phyloP scores from a whole-genome alignment of 495 filamentous ascomycete species.

The Chaetomium tenue region DNA sequence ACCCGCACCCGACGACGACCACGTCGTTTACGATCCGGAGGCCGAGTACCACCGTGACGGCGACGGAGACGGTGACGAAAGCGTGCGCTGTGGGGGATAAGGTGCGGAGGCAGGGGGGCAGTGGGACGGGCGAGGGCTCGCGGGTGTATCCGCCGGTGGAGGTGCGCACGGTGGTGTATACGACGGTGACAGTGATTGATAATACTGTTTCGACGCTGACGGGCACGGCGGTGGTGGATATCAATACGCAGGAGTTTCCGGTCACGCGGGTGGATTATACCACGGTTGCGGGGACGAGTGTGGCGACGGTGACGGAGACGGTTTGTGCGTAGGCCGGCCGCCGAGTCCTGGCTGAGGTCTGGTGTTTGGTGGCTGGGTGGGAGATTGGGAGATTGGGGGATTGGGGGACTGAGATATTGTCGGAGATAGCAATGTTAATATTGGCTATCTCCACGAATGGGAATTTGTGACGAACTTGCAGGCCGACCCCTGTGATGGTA shows the following conservation, averaged over 20 bases:
- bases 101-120: background rate
- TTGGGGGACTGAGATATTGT: no score
- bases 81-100: background rate
- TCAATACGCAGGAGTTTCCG: constrained; percentile 9
- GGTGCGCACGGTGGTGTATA: constrained; percentile 22
- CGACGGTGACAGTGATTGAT: constrained; percentile 19
- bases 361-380: no score
- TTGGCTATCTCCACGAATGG: no score
- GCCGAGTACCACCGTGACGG: background rate
- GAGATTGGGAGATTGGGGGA: no score
- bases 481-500: no score
- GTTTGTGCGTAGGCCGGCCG: background rate
- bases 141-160: constrained; percentile 3
- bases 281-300: background rate
- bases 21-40: background rate
- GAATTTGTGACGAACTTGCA: no score
- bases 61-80: background rate
- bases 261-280: background rate
- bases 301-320: background rate
- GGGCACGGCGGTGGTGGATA: constrained; percentile 24
- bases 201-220: constrained; percentile 18
- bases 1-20: background rate
- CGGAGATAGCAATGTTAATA: no score
- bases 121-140: background rate
- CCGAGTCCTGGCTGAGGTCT: no score